Percentiles rank a stretch among this genome's conserved stretches.
Evolutionary conservation across 2,329 filamentous ascomycete genomes (phyloP).

Genomic region (Colletotrichum sp.): DNA sequence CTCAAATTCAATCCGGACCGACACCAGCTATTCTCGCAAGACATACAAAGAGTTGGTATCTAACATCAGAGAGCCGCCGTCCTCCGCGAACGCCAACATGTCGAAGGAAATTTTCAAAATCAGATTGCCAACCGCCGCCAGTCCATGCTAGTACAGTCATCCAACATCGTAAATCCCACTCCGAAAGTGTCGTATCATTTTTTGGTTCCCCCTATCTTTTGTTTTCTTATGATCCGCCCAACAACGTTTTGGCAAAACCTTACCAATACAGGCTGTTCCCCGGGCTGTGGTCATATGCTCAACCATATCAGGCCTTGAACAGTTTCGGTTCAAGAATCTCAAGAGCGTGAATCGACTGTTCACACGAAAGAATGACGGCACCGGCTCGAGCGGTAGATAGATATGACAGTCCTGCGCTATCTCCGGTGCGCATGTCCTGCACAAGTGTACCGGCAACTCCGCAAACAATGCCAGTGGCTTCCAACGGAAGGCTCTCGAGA

Average conservation of each 20-base stretch:
- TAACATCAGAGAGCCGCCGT: constrained; percentile 14
- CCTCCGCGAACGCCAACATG: constrained; percentile 16
- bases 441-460: constrained; percentile 87
- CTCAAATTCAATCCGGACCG: neutral
- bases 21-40: neutral
- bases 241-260: neutral
- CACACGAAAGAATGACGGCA: constrained; percentile 82
- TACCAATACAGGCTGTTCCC: neutral
- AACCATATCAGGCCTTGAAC: constrained; percentile 30
- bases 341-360: constrained; percentile 76
- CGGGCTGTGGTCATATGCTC: neutral
- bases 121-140: constrained; percentile 17
- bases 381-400: constrained; percentile 88
- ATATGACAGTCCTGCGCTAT: constrained; percentile 82
- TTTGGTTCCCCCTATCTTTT: neutral
- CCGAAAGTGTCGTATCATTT: neutral
- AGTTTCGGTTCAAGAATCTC: constrained; percentile 67
- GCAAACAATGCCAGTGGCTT: constrained; percentile 94
- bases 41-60: constrained; percentile 21
- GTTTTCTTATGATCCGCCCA: neutral
- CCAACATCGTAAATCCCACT: neutral
- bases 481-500: constrained; percentile 78
- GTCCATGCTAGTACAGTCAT: constrained; percentile 15
- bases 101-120: neutral
- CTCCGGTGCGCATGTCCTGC: constrained; percentile 65